Evolutionary conservation across 2,329 filamentous ascomycete species (phyloP), one percentile per base, ranked within the genome.

Genomic region (Verticillium nonalfalfae): DNA sequence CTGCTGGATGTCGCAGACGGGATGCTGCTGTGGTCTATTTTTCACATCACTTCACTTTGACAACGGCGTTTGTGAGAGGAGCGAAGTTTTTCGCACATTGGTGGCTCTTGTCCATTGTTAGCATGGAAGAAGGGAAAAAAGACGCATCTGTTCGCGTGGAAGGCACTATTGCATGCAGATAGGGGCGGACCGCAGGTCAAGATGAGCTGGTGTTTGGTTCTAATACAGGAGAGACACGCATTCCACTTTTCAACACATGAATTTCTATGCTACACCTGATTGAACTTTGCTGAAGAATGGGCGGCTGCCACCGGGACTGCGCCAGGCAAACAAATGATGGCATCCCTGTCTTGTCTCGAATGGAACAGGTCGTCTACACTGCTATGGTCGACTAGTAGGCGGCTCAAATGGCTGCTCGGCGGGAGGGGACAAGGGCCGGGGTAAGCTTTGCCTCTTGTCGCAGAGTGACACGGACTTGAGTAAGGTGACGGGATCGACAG

Each of bases 211-310:
- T 55, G 59, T 50, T 58, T 64, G 33, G 15, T 61, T 61, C 26
- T 64, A 64, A 64, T 64, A 64, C 58, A 63, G 62, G 63, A 64
- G 26, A 60, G 63, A 64, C 58, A 64, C 57, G 58, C 62, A 64
- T 57, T 58, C 34, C 61, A 15, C 59, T 21, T 55, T 56, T 62
- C 26, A 57, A 34, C 14, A n/a, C 14, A 45, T 31, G 9, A 13
- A 18, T 18, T n/a, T 39, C 26, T 15, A 11, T 34, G 3, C 18
- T 56, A 34, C 54, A 13, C 18, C 15, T 45, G 39, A 15, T n/a
- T 15, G 3, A 4, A 45, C 15, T 26, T 26, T 26, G 26, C 4
- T 26, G 26, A 26, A 26, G 26, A 26, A 26, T 3, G 4, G 26
- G 3, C 4, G 26, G 26, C 26, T 26, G 4, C 26, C 26, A 26